Percentiles rank a stretch among this genome's conserved stretches.
Conservation (phyloP, 2,329 filamentous ascomycete genomes). For the Fusarium dimerum region DNA sequence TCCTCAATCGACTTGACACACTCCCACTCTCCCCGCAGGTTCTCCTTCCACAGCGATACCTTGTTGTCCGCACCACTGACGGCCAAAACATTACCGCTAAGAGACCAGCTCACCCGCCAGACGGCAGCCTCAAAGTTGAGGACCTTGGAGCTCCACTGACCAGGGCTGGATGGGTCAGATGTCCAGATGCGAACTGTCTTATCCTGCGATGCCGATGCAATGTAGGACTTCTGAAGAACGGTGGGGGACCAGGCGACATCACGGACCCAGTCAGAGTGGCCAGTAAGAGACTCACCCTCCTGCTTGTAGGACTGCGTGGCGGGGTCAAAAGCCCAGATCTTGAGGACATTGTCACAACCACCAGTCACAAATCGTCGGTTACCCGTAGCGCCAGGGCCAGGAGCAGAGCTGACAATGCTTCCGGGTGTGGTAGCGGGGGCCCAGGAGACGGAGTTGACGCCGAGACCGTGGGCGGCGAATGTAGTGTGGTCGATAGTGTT, state of each 20-base stretch:
- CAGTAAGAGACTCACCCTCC: constrained; percentile 66
- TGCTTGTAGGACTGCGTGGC: constrained; percentile 62
- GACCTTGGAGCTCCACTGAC: constrained; percentile 82
- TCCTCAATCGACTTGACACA: constrained; percentile 96
- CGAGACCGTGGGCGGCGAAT: constrained; percentile 89
- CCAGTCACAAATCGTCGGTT: constrained; percentile 90
- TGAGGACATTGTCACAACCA: constrained; percentile 89
- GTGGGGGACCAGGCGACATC: constrained; percentile 98
- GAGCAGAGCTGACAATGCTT: constrained; percentile 75
- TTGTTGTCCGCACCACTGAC: constrained; percentile 95
- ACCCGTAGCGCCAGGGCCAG: constrained; percentile 58
- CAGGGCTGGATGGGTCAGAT: constrained; percentile 59
- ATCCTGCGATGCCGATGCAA: constrained; percentile 92
- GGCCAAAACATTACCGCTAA: constrained; percentile 94
- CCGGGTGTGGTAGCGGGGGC: constrained; percentile 83
- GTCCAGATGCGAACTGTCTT: constrained; percentile 99
- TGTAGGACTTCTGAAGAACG: constrained; percentile 93
- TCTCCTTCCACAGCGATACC: constrained; percentile 98
- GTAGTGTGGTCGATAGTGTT: constrained; percentile 88
- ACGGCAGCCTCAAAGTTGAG: constrained; percentile 86
- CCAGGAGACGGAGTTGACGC: constrained; percentile 96
- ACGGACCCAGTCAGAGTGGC: constrained; percentile 94
- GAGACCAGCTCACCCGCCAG: constrained; percentile 97
- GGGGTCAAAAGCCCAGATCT: constrained; percentile 84
- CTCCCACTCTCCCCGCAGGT: constrained; percentile 94